Evolutionary conservation across 2,329 filamentous ascomycete species (phyloP).

Genomic region (Cladophialophora bantiana): DNA sequence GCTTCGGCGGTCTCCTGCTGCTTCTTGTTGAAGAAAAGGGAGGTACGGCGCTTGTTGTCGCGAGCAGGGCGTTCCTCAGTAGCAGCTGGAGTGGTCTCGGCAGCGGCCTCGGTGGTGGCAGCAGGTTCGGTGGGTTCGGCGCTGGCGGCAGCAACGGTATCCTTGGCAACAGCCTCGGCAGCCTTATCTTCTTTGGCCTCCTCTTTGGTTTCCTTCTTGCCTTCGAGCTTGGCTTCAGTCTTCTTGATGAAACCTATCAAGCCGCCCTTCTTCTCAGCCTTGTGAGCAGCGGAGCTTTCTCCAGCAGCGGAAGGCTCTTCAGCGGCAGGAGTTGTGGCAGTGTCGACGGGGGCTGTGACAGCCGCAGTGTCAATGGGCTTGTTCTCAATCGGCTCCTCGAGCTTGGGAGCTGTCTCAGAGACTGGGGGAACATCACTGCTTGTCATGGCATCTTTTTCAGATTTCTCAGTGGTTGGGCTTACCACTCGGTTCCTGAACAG

Average conservation of each 20-base stretch:
- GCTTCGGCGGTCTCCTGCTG: constrained; percentile 53
- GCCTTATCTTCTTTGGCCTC: constrained; percentile 42
- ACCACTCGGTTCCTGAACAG: constrained; percentile 75
- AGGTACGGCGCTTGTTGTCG: constrained; percentile 58
- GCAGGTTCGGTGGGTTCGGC: constrained; percentile 30
- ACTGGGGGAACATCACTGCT: constrained; percentile 56
- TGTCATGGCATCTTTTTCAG: constrained; percentile 57
- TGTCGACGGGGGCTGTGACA: constrained; percentile 53
- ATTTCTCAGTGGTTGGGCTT: constrained; percentile 55
- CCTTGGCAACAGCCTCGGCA: constrained; percentile 36
- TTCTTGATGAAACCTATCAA: constrained; percentile 46
- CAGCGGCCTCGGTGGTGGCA: constrained; percentile 27
- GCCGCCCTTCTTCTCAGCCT: constrained; percentile 44
- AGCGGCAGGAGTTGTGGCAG: constrained; percentile 42
- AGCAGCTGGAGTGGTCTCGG: constrained; percentile 42
- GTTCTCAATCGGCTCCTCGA: constrained; percentile 53
- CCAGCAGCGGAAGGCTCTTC: constrained; percentile 44
- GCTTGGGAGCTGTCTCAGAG: constrained; percentile 58
- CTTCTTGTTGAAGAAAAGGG: constrained; percentile 63
- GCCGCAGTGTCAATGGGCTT: constrained; percentile 52
- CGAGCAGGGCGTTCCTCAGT: constrained; percentile 51
- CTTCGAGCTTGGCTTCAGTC: constrained; percentile 43
- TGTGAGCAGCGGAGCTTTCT: constrained; percentile 44
- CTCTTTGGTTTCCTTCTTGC: constrained; percentile 41
- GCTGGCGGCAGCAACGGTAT: constrained; percentile 36